These are phyloP conservation scores for Hypoxylon sp. DNA, from an alignment of 2,329 filamentous ascomycete species.

Conservation along the genomic window DNA sequence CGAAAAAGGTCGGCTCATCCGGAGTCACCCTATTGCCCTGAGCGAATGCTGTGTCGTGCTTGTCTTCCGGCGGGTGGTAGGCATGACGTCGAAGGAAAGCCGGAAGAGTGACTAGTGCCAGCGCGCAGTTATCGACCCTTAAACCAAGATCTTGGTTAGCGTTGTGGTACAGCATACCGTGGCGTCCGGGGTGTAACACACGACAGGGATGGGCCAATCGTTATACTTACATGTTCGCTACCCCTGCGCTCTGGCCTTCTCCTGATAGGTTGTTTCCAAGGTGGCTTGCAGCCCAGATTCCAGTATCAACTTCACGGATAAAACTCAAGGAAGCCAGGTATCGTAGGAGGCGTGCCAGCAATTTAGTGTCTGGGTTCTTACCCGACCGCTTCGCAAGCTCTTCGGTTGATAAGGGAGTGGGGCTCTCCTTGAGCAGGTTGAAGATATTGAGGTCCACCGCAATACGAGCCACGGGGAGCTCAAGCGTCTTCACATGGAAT, in stretches of 20 bases:
- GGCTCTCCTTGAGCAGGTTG: constrained; percentile 26
- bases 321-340: constrained; percentile 37
- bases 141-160: neutral
- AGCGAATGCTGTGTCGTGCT: constrained; percentile 38
- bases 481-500: constrained; percentile 25
- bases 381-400: constrained; percentile 34
- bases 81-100: constrained; percentile 31
- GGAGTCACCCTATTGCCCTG: constrained; percentile 33
- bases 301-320: constrained; percentile 33
- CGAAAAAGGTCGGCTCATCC: constrained; percentile 35
- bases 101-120: constrained; percentile 29
- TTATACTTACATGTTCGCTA: constrained; percentile 32
- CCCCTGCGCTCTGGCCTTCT: constrained; percentile 35
- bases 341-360: constrained; percentile 35
- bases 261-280: constrained; percentile 40
- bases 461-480: constrained; percentile 30
- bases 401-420: constrained; percentile 32
- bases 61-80: constrained; percentile 26
- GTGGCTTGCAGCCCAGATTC: constrained; percentile 38
- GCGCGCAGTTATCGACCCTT: constrained; percentile 34
- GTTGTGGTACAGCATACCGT: neutral
- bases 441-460: constrained; percentile 42
- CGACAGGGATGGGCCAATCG: neutral
- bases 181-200: constrained; percentile 9
- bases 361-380: constrained; percentile 29